phyloP scores from a whole-genome alignment of 352 stramenopile genomes.

The Globisporangium takayamanum region DNA sequence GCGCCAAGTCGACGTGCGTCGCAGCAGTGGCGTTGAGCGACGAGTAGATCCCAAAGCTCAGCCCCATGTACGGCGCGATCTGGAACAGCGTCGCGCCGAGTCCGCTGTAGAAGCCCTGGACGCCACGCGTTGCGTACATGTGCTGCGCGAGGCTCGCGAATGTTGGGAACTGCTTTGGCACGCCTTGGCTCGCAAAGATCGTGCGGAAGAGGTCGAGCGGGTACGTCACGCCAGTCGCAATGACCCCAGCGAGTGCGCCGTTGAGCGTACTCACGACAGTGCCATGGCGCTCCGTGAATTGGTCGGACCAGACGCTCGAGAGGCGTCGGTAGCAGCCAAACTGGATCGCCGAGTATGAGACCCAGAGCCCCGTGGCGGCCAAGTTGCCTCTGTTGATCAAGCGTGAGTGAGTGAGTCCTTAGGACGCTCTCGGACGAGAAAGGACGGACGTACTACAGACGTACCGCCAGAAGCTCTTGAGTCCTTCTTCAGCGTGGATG shows the following conservation, averaged over 20 bases:
- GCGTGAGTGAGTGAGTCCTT: background rate
- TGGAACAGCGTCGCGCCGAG: slow-evolving; percentile 81
- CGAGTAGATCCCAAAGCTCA: slow-evolving; percentile 93
- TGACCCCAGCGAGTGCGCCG: slow-evolving; percentile 82
- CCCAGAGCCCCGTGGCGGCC: slow-evolving; percentile 66
- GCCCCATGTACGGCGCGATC: slow-evolving; percentile 94
- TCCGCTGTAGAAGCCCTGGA: slow-evolving; percentile 89
- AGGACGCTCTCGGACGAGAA: background rate
- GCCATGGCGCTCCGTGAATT: slow-evolving; percentile 16
- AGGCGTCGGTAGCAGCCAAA: slow-evolving; percentile 66
- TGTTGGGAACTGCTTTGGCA: slow-evolving; percentile 75
- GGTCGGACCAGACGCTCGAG: slow-evolving; percentile 25
- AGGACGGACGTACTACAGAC: background rate
- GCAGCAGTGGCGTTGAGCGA: slow-evolving; percentile 36
- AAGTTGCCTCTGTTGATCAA: slow-evolving; percentile 42
- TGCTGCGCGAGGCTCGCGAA: slow-evolving; percentile 70
- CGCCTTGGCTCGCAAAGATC: slow-evolving; percentile 88
- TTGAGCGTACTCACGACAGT: slow-evolving; percentile 57
- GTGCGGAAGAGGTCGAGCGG: slow-evolving; percentile 94
- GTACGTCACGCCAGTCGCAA: slow-evolving; percentile 89
- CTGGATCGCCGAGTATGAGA: slow-evolving; percentile 78
- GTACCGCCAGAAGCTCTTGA: slow-evolving; percentile 73
- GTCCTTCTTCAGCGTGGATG: slow-evolving; percentile 76
- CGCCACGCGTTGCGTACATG: slow-evolving; percentile 63
- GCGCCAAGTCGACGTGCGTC: slow-evolving; percentile 14